phyloP scores from a whole-genome alignment of 106 monocot species.

The Dendrobium officinale region DNA sequence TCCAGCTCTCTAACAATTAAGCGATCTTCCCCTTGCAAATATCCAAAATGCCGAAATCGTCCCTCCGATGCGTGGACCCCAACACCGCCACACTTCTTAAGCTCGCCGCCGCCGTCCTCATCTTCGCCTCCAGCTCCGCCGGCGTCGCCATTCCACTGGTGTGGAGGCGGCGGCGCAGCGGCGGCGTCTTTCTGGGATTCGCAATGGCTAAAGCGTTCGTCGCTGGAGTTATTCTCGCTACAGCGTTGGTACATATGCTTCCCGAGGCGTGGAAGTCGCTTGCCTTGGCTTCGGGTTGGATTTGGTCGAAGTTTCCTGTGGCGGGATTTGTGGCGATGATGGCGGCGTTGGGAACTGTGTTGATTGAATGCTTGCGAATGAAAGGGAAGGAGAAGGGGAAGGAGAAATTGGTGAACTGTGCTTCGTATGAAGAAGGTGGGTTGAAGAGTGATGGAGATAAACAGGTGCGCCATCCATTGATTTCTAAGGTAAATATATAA shows the following conservation, averaged over 20 bases:
- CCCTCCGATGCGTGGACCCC: no score
- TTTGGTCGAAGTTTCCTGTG: constrained; percentile 17
- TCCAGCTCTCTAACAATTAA: no score
- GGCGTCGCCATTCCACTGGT: constrained; percentile 44
- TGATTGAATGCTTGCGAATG: constrained; percentile 9
- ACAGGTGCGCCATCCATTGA: no score
- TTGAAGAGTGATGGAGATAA: no score
- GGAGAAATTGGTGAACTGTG: neutral
- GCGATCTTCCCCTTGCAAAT: no score
- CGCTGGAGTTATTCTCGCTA: constrained; percentile 55
- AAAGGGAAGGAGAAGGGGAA: neutral
- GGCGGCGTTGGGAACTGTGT: constrained; percentile 17
- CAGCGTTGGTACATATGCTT: constrained; percentile 69
- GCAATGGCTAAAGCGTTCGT: constrained; percentile 41
- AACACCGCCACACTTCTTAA: constrained; percentile 30
- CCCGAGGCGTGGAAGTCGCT: constrained; percentile 39
- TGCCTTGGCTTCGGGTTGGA: constrained; percentile 17
- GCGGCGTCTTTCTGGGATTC: constrained; percentile 1
- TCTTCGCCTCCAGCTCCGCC: constrained; percentile 24
- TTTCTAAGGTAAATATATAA: no score
- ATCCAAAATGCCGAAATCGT: no score
- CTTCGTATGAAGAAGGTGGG: no score
- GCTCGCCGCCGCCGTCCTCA: constrained; percentile 28
- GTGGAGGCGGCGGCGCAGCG: constrained; percentile 8
- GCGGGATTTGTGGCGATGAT: constrained; percentile 19